Conservation (phyloP, 108 stramenopile species). For the Stephanodiscus triporus region DNA sequence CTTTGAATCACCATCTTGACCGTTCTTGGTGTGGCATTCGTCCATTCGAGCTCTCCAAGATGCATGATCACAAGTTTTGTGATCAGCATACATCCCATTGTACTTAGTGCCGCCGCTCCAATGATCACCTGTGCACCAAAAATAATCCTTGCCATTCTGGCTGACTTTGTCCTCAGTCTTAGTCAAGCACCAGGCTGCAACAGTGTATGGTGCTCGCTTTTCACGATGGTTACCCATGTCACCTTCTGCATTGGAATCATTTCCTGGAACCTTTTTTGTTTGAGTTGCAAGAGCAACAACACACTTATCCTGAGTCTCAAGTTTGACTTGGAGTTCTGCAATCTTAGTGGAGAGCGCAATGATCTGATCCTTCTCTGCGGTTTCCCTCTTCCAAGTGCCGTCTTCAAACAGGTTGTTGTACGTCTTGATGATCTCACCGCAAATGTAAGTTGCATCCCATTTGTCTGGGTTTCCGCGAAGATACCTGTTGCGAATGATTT, state of each 20-base stretch:
- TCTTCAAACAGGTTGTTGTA: background rate
- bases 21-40: background rate
- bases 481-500: background rate
- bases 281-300: background rate
- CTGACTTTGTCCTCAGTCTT: background rate
- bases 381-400: background rate
- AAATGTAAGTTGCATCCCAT: background rate
- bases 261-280: background rate
- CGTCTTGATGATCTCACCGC: background rate
- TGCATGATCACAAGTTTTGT: background rate
- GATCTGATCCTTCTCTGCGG: background rate
- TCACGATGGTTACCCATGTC: too few relatives aligned
- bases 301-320: background rate
- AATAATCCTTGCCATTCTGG: background rate
- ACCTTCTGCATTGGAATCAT: background rate
- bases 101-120: slow-evolving; percentile 2
- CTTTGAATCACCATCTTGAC: background rate
- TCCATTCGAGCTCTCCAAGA: background rate
- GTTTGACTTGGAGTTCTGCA: background rate
- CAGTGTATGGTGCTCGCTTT: too few relatives aligned
- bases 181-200: background rate
- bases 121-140: slow-evolving; percentile 1
- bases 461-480: background rate
- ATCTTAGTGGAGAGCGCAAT: background rate
- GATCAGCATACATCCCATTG: slow-evolving; percentile 5